Percentiles rank a stretch among this genome's conserved stretches.
Evolutionary conservation across 1,284 basidiomycete genomes (phyloP).

Genomic region (Tilletia horrida): DNA sequence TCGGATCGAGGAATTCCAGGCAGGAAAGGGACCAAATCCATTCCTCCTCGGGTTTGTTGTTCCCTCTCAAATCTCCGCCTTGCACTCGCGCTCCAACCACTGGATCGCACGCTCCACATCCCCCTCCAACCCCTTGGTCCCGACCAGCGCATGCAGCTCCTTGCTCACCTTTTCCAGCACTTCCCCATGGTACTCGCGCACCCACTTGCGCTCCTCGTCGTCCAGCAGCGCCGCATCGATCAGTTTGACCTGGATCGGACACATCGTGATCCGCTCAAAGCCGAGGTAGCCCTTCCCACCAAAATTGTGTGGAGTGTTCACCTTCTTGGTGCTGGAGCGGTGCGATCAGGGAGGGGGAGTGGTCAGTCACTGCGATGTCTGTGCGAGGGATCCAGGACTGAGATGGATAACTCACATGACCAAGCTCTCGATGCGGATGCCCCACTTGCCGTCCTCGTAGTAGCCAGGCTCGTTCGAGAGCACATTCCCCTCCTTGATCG

Average conservation of each 20-base stretch:
- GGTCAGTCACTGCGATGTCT: neutral
- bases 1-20: too few species aligned
- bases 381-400: neutral
- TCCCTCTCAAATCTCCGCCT: neutral
- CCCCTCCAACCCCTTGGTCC: neutral
- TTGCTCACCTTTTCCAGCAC: constrained; percentile 73
- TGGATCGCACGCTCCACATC: constrained; percentile 14
- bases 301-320: constrained; percentile 73
- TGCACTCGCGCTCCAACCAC: constrained; percentile 14
- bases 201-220: constrained; percentile 70
- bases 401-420: constrained; percentile 30
- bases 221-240: constrained; percentile 68
- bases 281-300: constrained; percentile 60
- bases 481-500: constrained; percentile 52
- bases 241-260: constrained; percentile 81
- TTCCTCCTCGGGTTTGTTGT: too few species aligned
- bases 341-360: neutral
- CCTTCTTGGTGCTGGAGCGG: constrained; percentile 32
- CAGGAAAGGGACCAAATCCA: too few species aligned
- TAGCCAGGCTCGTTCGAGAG: constrained; percentile 72
- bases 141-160: constrained; percentile 62
- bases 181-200: constrained; percentile 80
- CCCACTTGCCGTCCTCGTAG: constrained; percentile 84
- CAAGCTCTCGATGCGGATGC: constrained; percentile 83
- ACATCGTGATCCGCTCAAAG: constrained; percentile 47